Conservation (phyloP, 306 rosid species). For the Fagus crenata region DNA sequence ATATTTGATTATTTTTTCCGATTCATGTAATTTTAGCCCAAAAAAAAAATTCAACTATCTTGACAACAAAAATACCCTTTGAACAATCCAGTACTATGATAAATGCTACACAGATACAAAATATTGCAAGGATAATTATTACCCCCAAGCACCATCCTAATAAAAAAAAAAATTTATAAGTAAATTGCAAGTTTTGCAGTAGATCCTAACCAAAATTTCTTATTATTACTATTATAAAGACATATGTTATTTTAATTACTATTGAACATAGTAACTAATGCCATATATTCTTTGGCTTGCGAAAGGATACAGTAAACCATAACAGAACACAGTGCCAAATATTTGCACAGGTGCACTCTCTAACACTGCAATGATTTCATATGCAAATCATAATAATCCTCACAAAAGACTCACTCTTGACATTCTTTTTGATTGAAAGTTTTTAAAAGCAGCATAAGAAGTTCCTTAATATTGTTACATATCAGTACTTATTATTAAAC, state of each 20-base stretch:
- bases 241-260: background rate
- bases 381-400: too few relatives aligned
- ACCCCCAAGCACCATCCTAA: conserved; percentile 10
- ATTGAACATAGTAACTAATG: background rate
- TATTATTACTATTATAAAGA: background rate
- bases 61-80: background rate
- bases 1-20: background rate
- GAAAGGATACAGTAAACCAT: too few relatives aligned
- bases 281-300: background rate
- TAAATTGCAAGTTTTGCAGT: too few relatives aligned
- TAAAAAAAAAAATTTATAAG: too few relatives aligned
- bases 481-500: too few relatives aligned
- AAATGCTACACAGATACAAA: background rate
- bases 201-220: background rate
- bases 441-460: too few relatives aligned
- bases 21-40: background rate
- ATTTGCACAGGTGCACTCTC: too few relatives aligned
- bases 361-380: too few relatives aligned
- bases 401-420: too few relatives aligned
- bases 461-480: too few relatives aligned
- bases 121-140: background rate
- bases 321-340: too few relatives aligned
- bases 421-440: too few relatives aligned
- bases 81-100: background rate
- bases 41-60: background rate